Percentiles rank a stretch among this genome's conserved stretches.
These are phyloP conservation scores for Lipomyces sp. DNA, from an alignment of 805 yeast genomes.

Conservation along the genomic window DNA sequence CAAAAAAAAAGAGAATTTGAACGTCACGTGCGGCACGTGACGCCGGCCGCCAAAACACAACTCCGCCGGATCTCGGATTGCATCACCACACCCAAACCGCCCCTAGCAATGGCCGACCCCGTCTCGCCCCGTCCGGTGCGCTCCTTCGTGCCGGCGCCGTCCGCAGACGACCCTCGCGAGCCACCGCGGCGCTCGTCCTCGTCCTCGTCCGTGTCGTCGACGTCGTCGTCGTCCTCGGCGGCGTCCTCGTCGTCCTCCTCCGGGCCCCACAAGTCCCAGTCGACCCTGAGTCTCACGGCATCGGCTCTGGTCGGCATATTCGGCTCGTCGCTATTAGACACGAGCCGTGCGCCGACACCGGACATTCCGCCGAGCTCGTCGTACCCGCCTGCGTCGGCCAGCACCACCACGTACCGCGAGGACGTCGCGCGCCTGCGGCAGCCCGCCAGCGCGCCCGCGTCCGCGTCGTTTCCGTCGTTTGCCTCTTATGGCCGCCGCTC, in stretches of 20 bases:
- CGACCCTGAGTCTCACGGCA: conserved; percentile 26
- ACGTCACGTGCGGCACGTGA: too few relatives aligned
- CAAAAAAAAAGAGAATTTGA: background rate
- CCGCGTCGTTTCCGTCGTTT: too few relatives aligned
- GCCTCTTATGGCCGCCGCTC: too few relatives aligned
- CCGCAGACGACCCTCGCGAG: too few relatives aligned
- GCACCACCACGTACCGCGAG: conserved; percentile 1
- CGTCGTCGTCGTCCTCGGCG: background rate
- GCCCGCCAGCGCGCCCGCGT: too few relatives aligned
- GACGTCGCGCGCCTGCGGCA: conserved; percentile 4
- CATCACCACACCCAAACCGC: too few relatives aligned
- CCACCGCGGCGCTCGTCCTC: conserved; percentile 33
- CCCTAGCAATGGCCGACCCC: too few relatives aligned
- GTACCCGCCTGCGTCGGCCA: too few relatives aligned
- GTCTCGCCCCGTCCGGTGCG: conserved; percentile 35
- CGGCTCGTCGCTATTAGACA: conserved; percentile 41
- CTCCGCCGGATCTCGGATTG: too few relatives aligned
- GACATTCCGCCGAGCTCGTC: conserved; percentile 29
- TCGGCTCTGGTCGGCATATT: conserved; percentile 39
- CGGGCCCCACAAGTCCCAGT: conserved; percentile 5
- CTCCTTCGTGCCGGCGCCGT: too few relatives aligned
- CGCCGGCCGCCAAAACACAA: too few relatives aligned
- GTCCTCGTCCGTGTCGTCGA: background rate
- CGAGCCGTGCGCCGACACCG: conserved; percentile 29
- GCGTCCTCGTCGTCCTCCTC: background rate